Base-by-base conservation (phyloP, 331 rosid genomes). In the Malus hybrid region DNA sequence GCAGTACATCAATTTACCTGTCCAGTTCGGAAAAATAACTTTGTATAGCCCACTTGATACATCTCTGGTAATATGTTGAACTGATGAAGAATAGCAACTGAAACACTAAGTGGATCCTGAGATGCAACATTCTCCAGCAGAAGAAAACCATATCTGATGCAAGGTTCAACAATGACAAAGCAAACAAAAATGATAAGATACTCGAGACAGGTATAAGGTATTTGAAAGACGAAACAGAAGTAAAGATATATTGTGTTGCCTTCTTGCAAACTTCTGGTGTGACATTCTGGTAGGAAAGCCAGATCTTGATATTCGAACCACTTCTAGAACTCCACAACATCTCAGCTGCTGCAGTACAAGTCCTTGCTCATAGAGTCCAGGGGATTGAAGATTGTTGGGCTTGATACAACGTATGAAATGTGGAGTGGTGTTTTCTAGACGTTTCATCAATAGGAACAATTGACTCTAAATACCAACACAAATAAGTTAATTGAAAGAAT, bases 1-100 rank as follows among this genome's bases (percentile, higher is more conserved):
- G 1, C 58, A 53, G 5, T 5, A 5, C 64, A 58, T 11, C 33
- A 77, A 46, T 29, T 80, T 86, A 95, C 99, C 99, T 95, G 99
- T 78, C 99, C 99, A 48, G 99, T 84, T 82, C 99, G 93, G 90
- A 95, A 95, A 80, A 95, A 95, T 81, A 95, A 83, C 74, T 95
- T 95, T 64, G 99, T 95, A 85, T 83, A 95, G 87, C 99, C 99
- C 84, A 95, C 99, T 92, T 95, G 99, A 84, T 86, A 95, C 99
- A 95, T 90, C 70, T 95, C 99, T n/a, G 99, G 99, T 88, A 95
- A 84, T 76, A 95, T 92, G 84, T 89, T 87, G 82, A 95, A 95
- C 85, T 95, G 99, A 62, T 95, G 97, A 86, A 95, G 97, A 84
- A 95, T 95, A 50, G 99, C 96, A 64, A 95, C 99, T 12, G 99